Percentiles rank a stretch among this genome's conserved stretches.
Evolutionary conservation across 2,329 filamentous ascomycete species (phyloP).

Genomic region (Aaosphaeria arxii): DNA sequence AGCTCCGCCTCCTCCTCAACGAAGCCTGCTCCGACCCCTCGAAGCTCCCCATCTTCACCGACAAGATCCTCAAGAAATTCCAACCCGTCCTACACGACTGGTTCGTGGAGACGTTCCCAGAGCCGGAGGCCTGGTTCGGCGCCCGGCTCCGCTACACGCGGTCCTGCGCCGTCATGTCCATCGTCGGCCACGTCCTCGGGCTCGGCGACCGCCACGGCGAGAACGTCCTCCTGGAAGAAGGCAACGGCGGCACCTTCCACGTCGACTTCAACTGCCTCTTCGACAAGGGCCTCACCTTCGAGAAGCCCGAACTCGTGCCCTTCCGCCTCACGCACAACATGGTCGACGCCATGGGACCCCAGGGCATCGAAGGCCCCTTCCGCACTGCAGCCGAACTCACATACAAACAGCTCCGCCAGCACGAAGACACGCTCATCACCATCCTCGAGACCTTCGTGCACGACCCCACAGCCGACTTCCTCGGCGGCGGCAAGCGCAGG

Average conservation of each 20-base stretch:
- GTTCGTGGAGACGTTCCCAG: constrained; percentile 94
- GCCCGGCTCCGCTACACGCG: constrained; percentile 87
- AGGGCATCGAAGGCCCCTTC: constrained; percentile 89
- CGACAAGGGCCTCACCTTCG: constrained; percentile 93
- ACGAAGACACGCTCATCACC: constrained; percentile 95
- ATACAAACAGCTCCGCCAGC: constrained; percentile 76
- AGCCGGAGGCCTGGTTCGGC: constrained; percentile 87
- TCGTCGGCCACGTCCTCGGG: constrained; percentile 91
- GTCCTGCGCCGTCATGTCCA: constrained; percentile 98
- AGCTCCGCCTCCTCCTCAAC: constrained; percentile 61
- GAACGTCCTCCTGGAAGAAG: constrained; percentile 93
- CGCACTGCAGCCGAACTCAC: constrained; percentile 87
- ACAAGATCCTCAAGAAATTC: constrained; percentile 66
- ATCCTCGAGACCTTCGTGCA: constrained; percentile 96
- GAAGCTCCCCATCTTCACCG: constrained; percentile 70
- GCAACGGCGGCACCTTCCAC: constrained; percentile 90
- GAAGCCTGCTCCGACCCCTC: constrained; percentile 62
- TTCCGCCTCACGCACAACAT: constrained; percentile 99
- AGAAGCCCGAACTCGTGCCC: constrained; percentile 89
- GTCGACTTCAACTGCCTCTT: constrained; percentile 99
- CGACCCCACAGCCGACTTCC: constrained; percentile 90
- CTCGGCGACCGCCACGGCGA: constrained; percentile 95
- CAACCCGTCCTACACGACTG: constrained; percentile 84
- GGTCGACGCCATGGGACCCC: constrained; percentile 94
- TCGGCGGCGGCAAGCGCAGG: constrained; percentile 70